These are phyloP conservation scores for Stephania cephalantha DNA, from an alignment of 164 flowering plant genomes.

Conservation along the genomic window DNA sequence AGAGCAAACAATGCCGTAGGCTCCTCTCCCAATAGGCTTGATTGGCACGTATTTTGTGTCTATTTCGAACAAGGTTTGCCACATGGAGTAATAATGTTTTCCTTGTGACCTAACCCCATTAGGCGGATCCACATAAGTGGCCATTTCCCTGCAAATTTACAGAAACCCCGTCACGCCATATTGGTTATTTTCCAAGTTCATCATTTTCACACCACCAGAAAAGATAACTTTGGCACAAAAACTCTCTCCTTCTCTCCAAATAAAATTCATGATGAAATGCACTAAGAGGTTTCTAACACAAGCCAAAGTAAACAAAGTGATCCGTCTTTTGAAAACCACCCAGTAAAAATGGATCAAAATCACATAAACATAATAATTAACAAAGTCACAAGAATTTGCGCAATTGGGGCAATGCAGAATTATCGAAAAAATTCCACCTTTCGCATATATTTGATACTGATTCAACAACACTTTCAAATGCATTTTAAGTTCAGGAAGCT, in stretches of 20 bases:
- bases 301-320: not conserved
- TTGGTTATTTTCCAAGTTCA: not conserved
- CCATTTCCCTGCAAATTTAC: constrained; percentile 43
- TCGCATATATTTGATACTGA: not conserved
- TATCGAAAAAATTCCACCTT: not conserved
- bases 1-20: constrained; percentile 91
- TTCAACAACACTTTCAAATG: not conserved
- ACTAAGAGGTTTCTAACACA: not conserved
- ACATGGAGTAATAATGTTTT: constrained; percentile 88
- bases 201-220: not conserved
- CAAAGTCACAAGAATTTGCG: not conserved
- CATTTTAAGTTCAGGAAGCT: not conserved
- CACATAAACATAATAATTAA: too few species aligned
- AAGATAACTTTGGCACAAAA: not conserved
- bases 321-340: not conserved
- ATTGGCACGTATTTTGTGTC: constrained; percentile 87
- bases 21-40: constrained; percentile 92
- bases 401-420: not conserved
- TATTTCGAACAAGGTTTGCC: constrained; percentile 88
- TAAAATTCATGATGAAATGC: not conserved
- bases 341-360: not conserved
- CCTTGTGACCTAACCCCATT: constrained; percentile 53
- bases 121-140: constrained; percentile 80
- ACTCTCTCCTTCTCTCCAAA: not conserved
- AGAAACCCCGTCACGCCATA: not conserved